Conservation (phyloP, 106 monocot species). For the Allium cepa region DNA sequence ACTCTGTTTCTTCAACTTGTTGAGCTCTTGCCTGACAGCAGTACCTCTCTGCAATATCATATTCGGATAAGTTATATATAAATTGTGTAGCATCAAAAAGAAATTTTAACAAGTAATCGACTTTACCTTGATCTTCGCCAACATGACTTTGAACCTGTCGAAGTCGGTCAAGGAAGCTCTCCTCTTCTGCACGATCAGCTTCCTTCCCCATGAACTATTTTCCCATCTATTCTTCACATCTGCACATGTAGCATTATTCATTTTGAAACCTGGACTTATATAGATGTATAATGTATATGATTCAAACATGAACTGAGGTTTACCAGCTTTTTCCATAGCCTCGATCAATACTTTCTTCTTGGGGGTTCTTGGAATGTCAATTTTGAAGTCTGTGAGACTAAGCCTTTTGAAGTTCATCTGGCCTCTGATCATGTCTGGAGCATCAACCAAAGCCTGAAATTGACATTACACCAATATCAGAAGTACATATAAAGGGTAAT, state of each 20-base stretch:
- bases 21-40: constrained; percentile 6
- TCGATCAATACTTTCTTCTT: constrained; percentile 49
- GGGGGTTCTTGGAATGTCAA: constrained; percentile 50
- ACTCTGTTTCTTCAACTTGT: constrained; percentile 4
- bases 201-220: constrained; percentile 61
- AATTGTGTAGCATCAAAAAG: neutral
- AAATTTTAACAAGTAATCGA: neutral
- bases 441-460: constrained; percentile 49
- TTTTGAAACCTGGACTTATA: no score
- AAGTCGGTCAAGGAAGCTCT: constrained; percentile 61
- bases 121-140: constrained; percentile 62
- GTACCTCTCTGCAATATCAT: neutral
- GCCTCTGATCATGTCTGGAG: constrained; percentile 55
- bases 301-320: neutral
- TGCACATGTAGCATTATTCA: constrained; percentile 5
- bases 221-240: constrained; percentile 77
- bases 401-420: constrained; percentile 67
- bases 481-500: no score
- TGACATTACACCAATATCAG: no score
- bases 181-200: constrained; percentile 63
- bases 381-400: constrained; percentile 43
- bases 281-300: no score
- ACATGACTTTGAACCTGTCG: constrained; percentile 67
- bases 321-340: constrained; percentile 61
- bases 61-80: no score